Evolutionary conservation across 345 rosid species (phyloP).

Genomic region (Ailanthus altissimus): DNA sequence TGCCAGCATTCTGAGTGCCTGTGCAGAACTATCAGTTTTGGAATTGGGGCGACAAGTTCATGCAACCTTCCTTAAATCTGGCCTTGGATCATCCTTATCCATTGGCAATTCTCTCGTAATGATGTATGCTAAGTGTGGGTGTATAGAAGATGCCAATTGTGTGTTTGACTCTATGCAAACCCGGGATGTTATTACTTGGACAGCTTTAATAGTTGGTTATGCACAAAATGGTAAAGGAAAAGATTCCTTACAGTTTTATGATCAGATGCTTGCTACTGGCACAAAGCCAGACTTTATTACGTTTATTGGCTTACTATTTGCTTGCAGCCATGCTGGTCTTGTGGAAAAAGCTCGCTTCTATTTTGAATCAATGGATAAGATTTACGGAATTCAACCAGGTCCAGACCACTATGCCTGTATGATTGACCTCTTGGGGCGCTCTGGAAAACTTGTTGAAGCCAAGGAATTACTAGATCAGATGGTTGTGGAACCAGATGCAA

Average conservation of each 20-base stretch:
- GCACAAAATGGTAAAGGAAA: slow-evolving; percentile 87
- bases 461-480: slow-evolving; percentile 61
- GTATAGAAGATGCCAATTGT: slow-evolving; percentile 60
- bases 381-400: slow-evolving; percentile 69
- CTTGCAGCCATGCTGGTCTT: slow-evolving; percentile 89
- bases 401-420: slow-evolving; percentile 88
- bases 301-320: slow-evolving; percentile 83
- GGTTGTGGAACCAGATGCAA: slow-evolving; percentile 75
- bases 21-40: slow-evolving; percentile 69
- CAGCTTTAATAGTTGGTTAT: slow-evolving; percentile 81
- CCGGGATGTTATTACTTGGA: slow-evolving; percentile 78
- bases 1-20: slow-evolving; percentile 70
- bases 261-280: slow-evolving; percentile 62
- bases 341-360: slow-evolving; percentile 51
- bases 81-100: slow-evolving; percentile 58
- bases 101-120: slow-evolving; percentile 76
- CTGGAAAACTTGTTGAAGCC: slow-evolving; percentile 71
- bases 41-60: slow-evolving; percentile 89
- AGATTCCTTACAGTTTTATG: slow-evolving; percentile 56
- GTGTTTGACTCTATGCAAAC: slow-evolving; percentile 60
- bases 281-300: slow-evolving; percentile 72
- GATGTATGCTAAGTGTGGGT: slow-evolving; percentile 85
- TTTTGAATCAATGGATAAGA: slow-evolving; percentile 66
- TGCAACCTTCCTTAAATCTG: slow-evolving; percentile 53
- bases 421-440: slow-evolving; percentile 88